These are phyloP conservation scores for Nakaseomyces nivariensis DNA, from an alignment of 1,139 yeast species.

Conservation along the genomic window DNA sequence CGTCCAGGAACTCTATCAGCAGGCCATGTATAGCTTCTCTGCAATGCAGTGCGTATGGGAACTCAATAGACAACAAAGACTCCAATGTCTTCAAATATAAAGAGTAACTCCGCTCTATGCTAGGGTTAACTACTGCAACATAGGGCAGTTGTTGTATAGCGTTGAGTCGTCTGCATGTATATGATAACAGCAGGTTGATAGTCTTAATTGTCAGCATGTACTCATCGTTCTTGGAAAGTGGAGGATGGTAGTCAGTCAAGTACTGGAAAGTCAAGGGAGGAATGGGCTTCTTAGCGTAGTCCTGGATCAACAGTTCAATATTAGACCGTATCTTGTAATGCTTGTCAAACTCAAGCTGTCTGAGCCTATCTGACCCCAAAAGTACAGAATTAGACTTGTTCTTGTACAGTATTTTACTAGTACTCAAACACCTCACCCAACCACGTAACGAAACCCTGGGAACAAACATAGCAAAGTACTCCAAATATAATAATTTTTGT, in stretches of 20 bases:
- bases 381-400: neutral
- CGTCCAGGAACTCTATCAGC: slow-evolving; percentile 51
- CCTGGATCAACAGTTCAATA: slow-evolving; percentile 25
- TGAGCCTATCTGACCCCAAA: neutral
- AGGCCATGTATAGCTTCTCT: slow-evolving; percentile 43
- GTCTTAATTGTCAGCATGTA: slow-evolving; percentile 33
- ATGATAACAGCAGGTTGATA: slow-evolving; percentile 34
- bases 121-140: slow-evolving; percentile 78
- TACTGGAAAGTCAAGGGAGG: slow-evolving; percentile 21
- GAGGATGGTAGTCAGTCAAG: slow-evolving; percentile 19
- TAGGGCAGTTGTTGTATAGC: slow-evolving; percentile 71
- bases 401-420: neutral
- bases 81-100: slow-evolving; percentile 64
- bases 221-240: slow-evolving; percentile 19
- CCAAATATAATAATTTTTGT: no score
- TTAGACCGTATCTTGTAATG: slow-evolving; percentile 26
- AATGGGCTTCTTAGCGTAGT: slow-evolving; percentile 23
- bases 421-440: neutral
- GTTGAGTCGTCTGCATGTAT: slow-evolving; percentile 43
- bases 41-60: slow-evolving; percentile 42
- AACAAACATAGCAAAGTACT: slow-evolving; percentile 34
- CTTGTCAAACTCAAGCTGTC: slow-evolving; percentile 17
- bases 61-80: slow-evolving; percentile 39
- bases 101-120: slow-evolving; percentile 71
- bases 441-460: slow-evolving; percentile 11